Base-by-base conservation (phyloP, 2,329 filamentous ascomycete species). In the Periconia sp. region DNA sequence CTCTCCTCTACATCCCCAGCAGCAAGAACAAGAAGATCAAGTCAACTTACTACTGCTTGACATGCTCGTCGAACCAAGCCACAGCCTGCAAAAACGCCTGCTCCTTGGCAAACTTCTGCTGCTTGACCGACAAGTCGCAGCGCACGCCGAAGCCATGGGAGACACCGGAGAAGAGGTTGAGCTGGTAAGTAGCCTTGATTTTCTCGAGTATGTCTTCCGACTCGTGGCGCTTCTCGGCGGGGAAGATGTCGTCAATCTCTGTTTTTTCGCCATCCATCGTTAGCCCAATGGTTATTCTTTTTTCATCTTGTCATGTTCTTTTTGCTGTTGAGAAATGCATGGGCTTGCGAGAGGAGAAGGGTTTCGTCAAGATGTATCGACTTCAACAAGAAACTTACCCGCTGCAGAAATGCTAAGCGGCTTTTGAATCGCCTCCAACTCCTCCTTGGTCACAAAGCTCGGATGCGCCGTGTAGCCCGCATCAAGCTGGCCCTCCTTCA, bases 1-100 rank as follows among this genome's bases (percentile, higher is more conserved):
- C 26, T 25, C n/a, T 8, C 26, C 26, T 4, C n/a, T 15, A 15
- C 26, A 11, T 29, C 8, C 8, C 23, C 23, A 8, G 16, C 26
- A 15, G 12, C 11, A 5, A 29, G n/a, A n/a, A n/a, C n/a, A n/a
- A n/a, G n/a, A n/a, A n/a, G n/a, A n/a, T n/a, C n/a, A n/a, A n/a
- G n/a, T n/a, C n/a, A n/a, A n/a, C 30, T 36, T 12, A 23, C 31
- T 28, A 46, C 30, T 57, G 48, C 66, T 74, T 75, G 48, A 87
- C 65, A 65, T 80, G 76, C 68, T 84, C 76, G 54, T 88, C 79
- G 56, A 95, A 91, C 89, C 89, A 95, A 38, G 76, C 67, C 37
- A 91, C 77, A 24, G 88, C 88, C 76, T 94, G 89, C 52, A 78
- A 61, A 65, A 94, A 94, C 4, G 89, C 89, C 71, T 87, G 83